Percentiles rank a stretch among this genome's conserved stretches.
phyloP scores from a whole-genome alignment of 169 alveolate genomes.

The Sarcocystis neurona region DNA sequence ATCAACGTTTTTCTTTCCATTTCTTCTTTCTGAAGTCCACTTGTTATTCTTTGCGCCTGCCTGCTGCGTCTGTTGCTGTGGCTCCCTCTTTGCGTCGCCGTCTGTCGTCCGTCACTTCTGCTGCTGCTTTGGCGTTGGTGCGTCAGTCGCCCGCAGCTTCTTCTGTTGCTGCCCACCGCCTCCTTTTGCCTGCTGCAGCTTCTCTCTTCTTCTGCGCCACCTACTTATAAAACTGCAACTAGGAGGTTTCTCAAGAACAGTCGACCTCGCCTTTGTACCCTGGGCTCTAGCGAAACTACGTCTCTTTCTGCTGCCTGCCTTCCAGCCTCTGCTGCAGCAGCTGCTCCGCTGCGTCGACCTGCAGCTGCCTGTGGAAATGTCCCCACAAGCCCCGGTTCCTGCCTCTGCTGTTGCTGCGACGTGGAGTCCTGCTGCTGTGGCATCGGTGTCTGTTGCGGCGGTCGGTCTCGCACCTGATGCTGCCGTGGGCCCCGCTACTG shows the following conservation, averaged over 20 bases:
- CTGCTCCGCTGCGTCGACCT: constrained; percentile 8
- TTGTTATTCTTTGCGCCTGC: too few relatives aligned
- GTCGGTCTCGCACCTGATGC: neutral
- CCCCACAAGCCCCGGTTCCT: neutral
- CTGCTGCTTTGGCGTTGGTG: too few relatives aligned
- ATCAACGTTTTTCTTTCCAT: too few relatives aligned
- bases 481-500: neutral
- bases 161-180: too few relatives aligned
- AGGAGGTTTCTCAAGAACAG: neutral
- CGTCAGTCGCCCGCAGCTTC: too few relatives aligned
- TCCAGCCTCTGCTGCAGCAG: constrained; percentile 7
- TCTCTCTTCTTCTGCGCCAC: neutral
- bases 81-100: too few relatives aligned
- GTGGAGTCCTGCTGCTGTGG: neutral
- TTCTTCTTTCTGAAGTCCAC: too few relatives aligned
- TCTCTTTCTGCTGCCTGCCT: neutral
- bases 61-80: too few relatives aligned
- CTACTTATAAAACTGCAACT: neutral
- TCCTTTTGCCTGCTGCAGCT: neutral
- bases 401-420: neutral
- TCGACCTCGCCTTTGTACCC: constrained; percentile 30
- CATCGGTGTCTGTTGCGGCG: neutral
- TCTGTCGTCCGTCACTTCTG: too few relatives aligned
- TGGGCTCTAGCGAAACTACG: constrained; percentile 29
- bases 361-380: neutral